These are phyloP conservation scores for Singerocomus inundabilis DNA, from an alignment of 1,284 basidiomycete species.

Conservation along the genomic window DNA sequence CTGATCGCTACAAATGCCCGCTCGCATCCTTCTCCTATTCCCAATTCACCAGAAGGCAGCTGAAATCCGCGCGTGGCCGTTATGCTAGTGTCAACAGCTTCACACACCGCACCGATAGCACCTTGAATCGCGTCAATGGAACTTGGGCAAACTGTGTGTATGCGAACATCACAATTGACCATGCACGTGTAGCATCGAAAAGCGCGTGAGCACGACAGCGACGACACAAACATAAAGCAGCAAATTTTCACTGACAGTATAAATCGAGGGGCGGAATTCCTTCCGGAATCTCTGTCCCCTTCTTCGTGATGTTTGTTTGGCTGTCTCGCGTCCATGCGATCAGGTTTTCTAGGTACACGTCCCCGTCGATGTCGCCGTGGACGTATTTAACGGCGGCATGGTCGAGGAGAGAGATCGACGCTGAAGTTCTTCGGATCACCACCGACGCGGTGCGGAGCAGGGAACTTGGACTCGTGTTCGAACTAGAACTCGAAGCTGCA, in stretches of 20 bases:
- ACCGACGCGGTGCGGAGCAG: conserved; percentile 31
- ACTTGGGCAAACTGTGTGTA: conserved; percentile 58
- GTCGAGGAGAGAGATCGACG: conserved; percentile 53
- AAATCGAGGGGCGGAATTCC: conserved; percentile 77
- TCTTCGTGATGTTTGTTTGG: conserved; percentile 59
- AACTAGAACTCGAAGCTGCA: neutral
- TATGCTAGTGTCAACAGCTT: conserved; percentile 76
- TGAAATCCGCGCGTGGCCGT: conserved; percentile 42
- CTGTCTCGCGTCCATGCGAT: conserved; percentile 64
- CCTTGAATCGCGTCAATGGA: conserved; percentile 76
- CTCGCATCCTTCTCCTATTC: too few relatives aligned
- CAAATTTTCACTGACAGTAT: conserved; percentile 80
- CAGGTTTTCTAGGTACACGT: conserved; percentile 67
- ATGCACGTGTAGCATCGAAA: neutral
- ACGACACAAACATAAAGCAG: neutral
- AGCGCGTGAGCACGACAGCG: conserved; percentile 1
- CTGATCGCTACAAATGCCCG: conserved; percentile 82
- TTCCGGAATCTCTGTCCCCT: conserved; percentile 77
- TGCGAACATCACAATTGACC: neutral
- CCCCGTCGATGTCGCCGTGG: conserved; percentile 67
- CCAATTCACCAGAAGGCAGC: neutral
- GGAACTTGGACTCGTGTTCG: neutral
- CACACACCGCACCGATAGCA: conserved; percentile 76
- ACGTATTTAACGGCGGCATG: conserved; percentile 70
- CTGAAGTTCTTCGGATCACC: conserved; percentile 50